Evolutionary conservation across 169 alveolate species (phyloP).

Genomic region (Theileria sp.): DNA sequence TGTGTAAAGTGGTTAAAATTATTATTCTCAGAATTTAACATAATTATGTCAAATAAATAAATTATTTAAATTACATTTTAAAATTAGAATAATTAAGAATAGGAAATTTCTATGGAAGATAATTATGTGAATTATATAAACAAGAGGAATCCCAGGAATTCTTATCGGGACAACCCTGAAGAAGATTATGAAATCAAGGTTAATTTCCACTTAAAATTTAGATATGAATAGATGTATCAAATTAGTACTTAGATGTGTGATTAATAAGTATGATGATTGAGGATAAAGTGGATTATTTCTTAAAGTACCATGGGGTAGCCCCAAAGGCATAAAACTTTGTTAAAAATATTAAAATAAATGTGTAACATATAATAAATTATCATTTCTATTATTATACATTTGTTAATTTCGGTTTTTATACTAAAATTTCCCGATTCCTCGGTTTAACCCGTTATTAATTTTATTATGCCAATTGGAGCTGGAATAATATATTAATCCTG

Average conservation of each 20-base stretch:
- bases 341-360: too few species aligned
- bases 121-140: too few species aligned
- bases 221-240: not conserved
- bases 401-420: not conserved
- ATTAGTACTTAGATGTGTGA: not conserved
- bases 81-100: too few species aligned
- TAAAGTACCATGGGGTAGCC: constrained; percentile 21
- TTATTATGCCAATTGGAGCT: not conserved
- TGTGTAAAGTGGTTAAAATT: not conserved
- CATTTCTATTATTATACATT: not conserved
- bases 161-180: not conserved
- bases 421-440: not conserved
- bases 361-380: not conserved
- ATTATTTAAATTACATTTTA: not conserved
- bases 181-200: not conserved
- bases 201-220: not conserved
- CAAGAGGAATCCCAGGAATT: not conserved
- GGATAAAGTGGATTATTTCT: not conserved
- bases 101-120: not conserved
- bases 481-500: too few species aligned
- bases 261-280: not conserved
- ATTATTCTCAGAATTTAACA: not conserved
- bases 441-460: not conserved
- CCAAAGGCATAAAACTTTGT: not conserved
- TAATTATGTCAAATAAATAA: too few species aligned